These are phyloP conservation scores for Parafenestella ontariensis DNA, from an alignment of 2,329 filamentous ascomycete species.

Conservation along the genomic window DNA sequence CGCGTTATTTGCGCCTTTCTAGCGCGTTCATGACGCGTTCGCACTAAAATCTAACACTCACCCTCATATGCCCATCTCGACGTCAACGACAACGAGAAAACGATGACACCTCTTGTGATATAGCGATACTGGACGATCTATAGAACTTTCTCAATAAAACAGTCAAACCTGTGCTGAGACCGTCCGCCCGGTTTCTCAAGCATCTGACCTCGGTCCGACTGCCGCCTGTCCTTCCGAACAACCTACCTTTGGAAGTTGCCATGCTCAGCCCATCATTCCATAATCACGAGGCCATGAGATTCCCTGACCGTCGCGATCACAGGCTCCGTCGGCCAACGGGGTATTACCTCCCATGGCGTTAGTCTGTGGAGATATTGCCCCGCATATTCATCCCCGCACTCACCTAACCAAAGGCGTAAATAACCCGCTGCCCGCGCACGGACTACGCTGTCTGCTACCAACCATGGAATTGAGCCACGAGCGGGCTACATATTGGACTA, in stretches of 20 bases:
- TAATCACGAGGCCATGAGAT: neutral
- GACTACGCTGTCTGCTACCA: constrained; percentile 16
- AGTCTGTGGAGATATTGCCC: constrained; percentile 24
- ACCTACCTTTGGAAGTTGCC: neutral
- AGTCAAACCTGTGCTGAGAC: neutral
- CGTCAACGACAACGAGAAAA: no score
- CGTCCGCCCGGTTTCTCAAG: neutral
- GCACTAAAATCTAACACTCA: no score
- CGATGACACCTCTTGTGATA: no score
- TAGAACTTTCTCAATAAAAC: neutral
- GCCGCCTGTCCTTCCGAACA: neutral
- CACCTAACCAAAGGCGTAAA: constrained; percentile 23
- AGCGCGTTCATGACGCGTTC: no score
- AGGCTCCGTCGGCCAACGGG: constrained; percentile 10
- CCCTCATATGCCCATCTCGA: no score
- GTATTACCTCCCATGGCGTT: constrained; percentile 6
- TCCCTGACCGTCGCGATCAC: neutral
- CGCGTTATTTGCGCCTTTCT: no score
- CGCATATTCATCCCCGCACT: constrained; percentile 28
- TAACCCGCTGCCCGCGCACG: constrained; percentile 35
- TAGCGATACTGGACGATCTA: neutral
- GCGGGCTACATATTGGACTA: constrained; percentile 34
- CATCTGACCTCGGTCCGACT: neutral
- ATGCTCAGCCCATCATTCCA: neutral
- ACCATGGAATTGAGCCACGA: constrained; percentile 16